phyloP scores from a whole-genome alignment of 305 asterid genomes.

The Rubia balearica region DNA sequence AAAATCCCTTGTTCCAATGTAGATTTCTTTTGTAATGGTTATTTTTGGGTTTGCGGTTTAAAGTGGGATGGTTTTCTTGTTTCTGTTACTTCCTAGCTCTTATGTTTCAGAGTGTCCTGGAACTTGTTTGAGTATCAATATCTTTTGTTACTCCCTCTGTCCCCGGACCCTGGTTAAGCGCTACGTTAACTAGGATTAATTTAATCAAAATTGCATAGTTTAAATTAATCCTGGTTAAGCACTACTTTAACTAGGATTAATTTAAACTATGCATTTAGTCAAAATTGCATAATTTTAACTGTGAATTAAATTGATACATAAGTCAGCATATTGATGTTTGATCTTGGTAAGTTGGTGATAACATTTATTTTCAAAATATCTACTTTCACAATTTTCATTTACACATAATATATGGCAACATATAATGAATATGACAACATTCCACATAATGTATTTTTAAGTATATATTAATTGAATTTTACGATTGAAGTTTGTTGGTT shows the following conservation, averaged over 20 bases:
- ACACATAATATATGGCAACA: background rate
- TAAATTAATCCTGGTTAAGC: too few relatives aligned
- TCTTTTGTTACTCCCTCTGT: background rate
- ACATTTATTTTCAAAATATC: background rate
- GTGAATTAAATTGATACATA: background rate
- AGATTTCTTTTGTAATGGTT: background rate
- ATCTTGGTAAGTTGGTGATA: background rate
- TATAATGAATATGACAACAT: background rate
- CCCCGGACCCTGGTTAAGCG: too few relatives aligned
- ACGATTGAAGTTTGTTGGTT: background rate
- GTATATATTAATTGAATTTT: background rate
- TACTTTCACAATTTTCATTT: background rate
- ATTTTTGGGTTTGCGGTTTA: too few relatives aligned
- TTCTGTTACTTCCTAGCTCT: background rate
- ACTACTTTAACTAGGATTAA: too few relatives aligned
- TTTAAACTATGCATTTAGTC: too few relatives aligned
- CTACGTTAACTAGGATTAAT: too few relatives aligned
- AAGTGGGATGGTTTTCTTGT: background rate
- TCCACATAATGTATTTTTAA: background rate
- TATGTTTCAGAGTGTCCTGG: background rate
- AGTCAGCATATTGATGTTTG: background rate
- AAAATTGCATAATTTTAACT: background rate
- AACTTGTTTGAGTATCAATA: background rate
- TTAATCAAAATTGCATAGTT: background rate
- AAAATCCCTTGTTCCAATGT: background rate